These are phyloP conservation scores for Kodamaea kaohsiungensis DNA, from an alignment of 805 yeast species.

Conservation along the genomic window DNA sequence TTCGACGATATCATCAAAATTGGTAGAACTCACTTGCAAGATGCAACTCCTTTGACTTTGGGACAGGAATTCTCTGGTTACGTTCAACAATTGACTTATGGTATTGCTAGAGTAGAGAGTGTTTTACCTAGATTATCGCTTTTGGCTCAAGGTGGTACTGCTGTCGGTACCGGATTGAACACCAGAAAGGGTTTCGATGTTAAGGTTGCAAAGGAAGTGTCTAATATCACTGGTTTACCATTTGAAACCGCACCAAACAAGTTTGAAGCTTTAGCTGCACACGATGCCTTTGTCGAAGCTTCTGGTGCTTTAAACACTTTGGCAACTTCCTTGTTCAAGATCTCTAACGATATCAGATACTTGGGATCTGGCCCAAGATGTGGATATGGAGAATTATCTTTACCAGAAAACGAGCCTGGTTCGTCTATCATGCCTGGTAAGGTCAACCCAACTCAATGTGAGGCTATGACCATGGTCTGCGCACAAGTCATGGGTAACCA, in stretches of 20 bases:
- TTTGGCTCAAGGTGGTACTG: constrained; percentile 44
- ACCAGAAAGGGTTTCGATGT: constrained; percentile 39
- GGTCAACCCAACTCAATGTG: constrained; percentile 43
- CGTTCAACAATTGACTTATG: constrained; percentile 37
- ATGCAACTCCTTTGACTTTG: constrained; percentile 42
- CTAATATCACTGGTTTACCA: constrained; percentile 32
- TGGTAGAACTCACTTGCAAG: constrained; percentile 44
- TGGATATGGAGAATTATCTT: constrained; percentile 41
- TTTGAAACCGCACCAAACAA: constrained; percentile 42
- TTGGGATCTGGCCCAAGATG: constrained; percentile 44
- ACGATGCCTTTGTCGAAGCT: constrained; percentile 42
- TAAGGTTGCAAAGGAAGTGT: constrained; percentile 34
- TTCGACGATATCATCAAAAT: constrained; percentile 38
- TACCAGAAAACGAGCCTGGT: constrained; percentile 44
- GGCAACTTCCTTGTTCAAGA: constrained; percentile 39
- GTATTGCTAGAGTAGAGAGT: constrained; percentile 34
- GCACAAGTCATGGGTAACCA: constrained; percentile 42
- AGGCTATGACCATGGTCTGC: constrained; percentile 43
- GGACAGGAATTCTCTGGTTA: constrained; percentile 44
- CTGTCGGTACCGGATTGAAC: constrained; percentile 44
- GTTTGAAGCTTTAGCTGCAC: constrained; percentile 44
- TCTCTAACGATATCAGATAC: constrained; percentile 41
- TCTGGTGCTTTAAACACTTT: constrained; percentile 42
- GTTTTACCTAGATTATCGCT: constrained; percentile 33
- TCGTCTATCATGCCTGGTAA: constrained; percentile 45